phyloP scores from a whole-genome alignment of 768 basidiomycete species.

The Naematelia aurantialba region DNA sequence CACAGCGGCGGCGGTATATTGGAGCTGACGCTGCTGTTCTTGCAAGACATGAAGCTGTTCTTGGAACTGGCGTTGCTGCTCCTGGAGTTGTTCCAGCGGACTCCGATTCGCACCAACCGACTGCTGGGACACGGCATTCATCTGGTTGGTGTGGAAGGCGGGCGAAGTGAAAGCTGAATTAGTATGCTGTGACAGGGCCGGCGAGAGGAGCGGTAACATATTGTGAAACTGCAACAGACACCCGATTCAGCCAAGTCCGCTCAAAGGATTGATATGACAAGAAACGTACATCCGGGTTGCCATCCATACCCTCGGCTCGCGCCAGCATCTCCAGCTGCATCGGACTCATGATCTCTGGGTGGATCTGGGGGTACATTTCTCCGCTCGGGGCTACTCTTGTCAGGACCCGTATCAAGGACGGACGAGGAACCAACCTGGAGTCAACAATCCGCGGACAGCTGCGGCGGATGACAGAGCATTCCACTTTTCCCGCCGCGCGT shows the following conservation, averaged over 20 bases:
- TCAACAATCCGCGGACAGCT: background rate
- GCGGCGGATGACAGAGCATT: background rate
- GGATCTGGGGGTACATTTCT: constrained; percentile 32
- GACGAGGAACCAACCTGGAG: constrained; percentile 1
- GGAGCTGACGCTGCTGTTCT: constrained; percentile 39
- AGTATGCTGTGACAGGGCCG: constrained; percentile 47
- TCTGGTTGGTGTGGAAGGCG: constrained; percentile 5
- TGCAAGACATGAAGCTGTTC: constrained; percentile 38
- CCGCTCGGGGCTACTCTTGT: constrained; percentile 26
- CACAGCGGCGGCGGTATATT: constrained; percentile 48
- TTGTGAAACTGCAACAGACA: constrained; percentile 36
- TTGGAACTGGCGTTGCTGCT: constrained; percentile 45
- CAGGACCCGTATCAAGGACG: background rate
- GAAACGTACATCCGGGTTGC: constrained; percentile 36
- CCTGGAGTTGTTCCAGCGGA: constrained; percentile 42
- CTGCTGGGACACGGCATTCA: constrained; percentile 11
- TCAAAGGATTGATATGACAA: background rate
- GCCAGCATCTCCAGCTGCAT: constrained; percentile 40
- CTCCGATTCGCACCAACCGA: constrained; percentile 4
- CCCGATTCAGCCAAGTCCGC: background rate
- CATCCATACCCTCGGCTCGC: constrained; percentile 22
- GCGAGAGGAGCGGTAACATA: constrained; percentile 51
- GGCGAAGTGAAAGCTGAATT: constrained; percentile 33
- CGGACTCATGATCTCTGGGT: constrained; percentile 42
- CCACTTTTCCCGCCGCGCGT: background rate